Base-by-base conservation (phyloP, 331 rosid species). In the Acacia pycnantha region DNA sequence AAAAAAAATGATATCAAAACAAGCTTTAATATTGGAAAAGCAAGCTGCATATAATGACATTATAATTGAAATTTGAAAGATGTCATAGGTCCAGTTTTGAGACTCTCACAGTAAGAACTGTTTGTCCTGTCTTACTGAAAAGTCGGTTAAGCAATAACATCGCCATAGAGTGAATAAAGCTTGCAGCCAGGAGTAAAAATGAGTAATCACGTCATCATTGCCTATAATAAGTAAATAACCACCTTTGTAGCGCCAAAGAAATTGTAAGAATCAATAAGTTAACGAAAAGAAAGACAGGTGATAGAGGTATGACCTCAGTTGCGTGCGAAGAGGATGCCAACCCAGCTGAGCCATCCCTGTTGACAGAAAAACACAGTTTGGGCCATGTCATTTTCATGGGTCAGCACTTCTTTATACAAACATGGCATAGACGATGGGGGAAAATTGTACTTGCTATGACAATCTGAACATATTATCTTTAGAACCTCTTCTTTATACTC, bases 281-380 rank as follows among this genome's bases (percentile, higher is more conserved):
- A 53, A 53, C 67, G 56, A 73, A 35, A 11, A 50, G 46, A 53
- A 68, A 77, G 70, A 27, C 22, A 51, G 68, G 31, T 44, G 26
- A 77, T 16, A 35, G 13, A 24, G 61, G 43, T 77, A 48, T 51
- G 67, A 85, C 85, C 88, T 81, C 85, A 56, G 70, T 75, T 81
- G 80, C 73, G 43, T 65, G 62, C 66, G 80, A 85, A 77, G 81
- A 85, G 64, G 85, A 85, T 54, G 85, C 67, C 53, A 26, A 77
- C 51, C 83, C 35, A 4, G 64, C 79, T 41, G 80, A 43, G 64
- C 62, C 40, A 82, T 79, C 83, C 50, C 88, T 77, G 51, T 29
- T 2, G 33, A 70, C n/a, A 76, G 47, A 70, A 76, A 81, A 67
- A 81, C 74, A n/a, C 9, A 16, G 37, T 43, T 73, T 53, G 19